These are phyloP conservation scores for Fagopyrum homotropicum DNA, from an alignment of 148 eudicot genomes.

Conservation along the genomic window DNA sequence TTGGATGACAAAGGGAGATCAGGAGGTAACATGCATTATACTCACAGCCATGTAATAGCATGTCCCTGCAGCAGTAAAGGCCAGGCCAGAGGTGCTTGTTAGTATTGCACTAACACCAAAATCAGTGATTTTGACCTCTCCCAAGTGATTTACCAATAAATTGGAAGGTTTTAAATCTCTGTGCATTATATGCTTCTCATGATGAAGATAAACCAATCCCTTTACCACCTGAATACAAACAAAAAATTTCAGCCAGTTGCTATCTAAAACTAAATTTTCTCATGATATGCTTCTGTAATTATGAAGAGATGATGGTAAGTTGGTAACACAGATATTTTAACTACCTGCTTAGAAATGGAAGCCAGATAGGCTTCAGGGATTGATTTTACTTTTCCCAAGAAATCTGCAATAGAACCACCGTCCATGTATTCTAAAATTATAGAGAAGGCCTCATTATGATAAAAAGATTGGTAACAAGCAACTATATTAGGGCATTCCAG, in stretches of 20 bases:
- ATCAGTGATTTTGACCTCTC: conserved; percentile 96
- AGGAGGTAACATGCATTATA: conserved; percentile 7
- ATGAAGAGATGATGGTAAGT: conserved; percentile 2
- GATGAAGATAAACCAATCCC: conserved; percentile 95
- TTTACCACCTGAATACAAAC: conserved; percentile 61
- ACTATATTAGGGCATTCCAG: conserved; percentile 81
- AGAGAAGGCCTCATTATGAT: conserved; percentile 86
- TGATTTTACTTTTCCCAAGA: conserved; percentile 56
- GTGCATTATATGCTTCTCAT: conserved; percentile 86
- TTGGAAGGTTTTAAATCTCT: conserved; percentile 96
- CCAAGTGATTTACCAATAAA: conserved; percentile 89
- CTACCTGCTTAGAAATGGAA: conserved; percentile 91
- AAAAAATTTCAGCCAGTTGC: conserved; percentile 4
- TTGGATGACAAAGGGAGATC: neutral
- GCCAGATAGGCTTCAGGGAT: conserved; percentile 92
- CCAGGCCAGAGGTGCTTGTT: conserved; percentile 86
- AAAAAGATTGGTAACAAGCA: conserved; percentile 84
- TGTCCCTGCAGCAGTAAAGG: conserved; percentile 87
- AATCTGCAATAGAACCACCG: conserved; percentile 93
- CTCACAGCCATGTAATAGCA: conserved; percentile 97
- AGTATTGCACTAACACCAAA: conserved; percentile 96
- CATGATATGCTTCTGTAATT: neutral
- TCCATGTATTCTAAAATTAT: conserved; percentile 98
- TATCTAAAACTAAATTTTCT: conserved; percentile 4
- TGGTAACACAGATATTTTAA: neutral